A percentile compares a stretch with the other conserved stretches of the same genome.
These are phyloP conservation scores for Aspergillus asperescens DNA, from an alignment of 495 filamentous ascomycete species.

Conservation along the genomic window DNA sequence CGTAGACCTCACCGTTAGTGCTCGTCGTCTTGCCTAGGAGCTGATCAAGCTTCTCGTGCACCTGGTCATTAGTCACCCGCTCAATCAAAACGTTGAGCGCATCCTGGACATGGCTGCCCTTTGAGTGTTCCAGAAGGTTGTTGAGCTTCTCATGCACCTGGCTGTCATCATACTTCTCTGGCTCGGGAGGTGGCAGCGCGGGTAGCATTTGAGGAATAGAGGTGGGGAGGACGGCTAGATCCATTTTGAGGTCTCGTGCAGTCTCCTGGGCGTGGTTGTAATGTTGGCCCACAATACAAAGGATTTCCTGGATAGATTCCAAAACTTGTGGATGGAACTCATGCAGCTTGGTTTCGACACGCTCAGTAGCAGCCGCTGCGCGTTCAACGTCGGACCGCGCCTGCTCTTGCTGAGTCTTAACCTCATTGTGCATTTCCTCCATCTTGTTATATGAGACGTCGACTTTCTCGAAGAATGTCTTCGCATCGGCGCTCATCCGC, in stretches of 20 bases:
- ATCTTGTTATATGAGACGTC: slow-evolving; percentile 70
- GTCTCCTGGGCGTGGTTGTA: slow-evolving; percentile 60
- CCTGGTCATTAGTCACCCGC: slow-evolving; percentile 43
- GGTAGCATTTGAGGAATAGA: slow-evolving; percentile 46
- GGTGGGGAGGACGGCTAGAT: slow-evolving; percentile 48
- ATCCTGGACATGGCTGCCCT: slow-evolving; percentile 57
- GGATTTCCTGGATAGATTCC: slow-evolving; percentile 73
- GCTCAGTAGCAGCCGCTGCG: slow-evolving; percentile 63
- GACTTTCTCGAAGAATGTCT: slow-evolving; percentile 73
- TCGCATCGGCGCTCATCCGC: slow-evolving; percentile 76
- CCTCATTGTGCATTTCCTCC: slow-evolving; percentile 67
- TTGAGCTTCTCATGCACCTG: slow-evolving; percentile 81
- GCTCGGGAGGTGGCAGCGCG: slow-evolving; percentile 43
- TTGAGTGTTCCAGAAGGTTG: slow-evolving; percentile 60
- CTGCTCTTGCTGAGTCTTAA: slow-evolving; percentile 68
- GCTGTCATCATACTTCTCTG: slow-evolving; percentile 61
- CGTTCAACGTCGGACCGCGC: slow-evolving; percentile 72
- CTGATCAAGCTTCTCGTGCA: slow-evolving; percentile 41
- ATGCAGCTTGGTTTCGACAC: slow-evolving; percentile 65
- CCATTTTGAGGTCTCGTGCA: slow-evolving; percentile 46
- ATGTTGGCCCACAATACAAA: slow-evolving; percentile 73
- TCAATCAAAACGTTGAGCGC: slow-evolving; percentile 78
- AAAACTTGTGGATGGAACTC: slow-evolving; percentile 84
- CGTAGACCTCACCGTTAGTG: slow-evolving; percentile 47
- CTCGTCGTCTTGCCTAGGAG: slow-evolving; percentile 57